phyloP scores from a whole-genome alignment of 2,329 filamentous ascomycete species.

The Colletotrichum plurivorum region DNA sequence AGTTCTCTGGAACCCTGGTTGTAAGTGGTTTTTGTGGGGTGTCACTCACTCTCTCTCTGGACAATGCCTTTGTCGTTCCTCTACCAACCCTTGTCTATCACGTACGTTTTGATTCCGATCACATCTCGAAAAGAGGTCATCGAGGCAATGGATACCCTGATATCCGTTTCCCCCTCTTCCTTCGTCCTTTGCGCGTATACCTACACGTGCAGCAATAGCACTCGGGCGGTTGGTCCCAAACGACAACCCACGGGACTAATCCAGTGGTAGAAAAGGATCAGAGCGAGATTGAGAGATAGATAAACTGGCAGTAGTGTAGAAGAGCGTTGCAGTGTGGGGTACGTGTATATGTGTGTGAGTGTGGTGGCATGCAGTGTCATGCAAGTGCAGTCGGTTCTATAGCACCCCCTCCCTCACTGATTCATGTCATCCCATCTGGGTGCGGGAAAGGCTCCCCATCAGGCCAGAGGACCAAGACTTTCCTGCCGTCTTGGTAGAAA shows the following conservation, averaged over 20 bases:
- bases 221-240: slow-evolving; percentile 13
- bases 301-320: no score
- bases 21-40: no score
- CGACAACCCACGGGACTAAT: neutral
- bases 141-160: neutral
- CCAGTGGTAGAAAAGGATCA: neutral
- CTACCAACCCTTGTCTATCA: neutral
- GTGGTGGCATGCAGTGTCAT: slow-evolving; percentile 26
- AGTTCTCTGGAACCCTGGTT: neutral
- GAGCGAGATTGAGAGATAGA: neutral
- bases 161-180: neutral
- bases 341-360: no score
- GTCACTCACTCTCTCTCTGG: no score
- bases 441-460: neutral
- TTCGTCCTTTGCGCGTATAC: slow-evolving; percentile 2
- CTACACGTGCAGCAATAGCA: slow-evolving; percentile 34
- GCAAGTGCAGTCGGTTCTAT: slow-evolving; percentile 5
- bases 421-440: slow-evolving; percentile 17
- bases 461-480: neutral
- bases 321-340: no score
- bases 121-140: slow-evolving; percentile 9
- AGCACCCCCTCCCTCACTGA: slow-evolving; percentile 11
- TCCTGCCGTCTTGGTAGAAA: neutral
- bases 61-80: no score
- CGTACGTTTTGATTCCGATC: slow-evolving; percentile 20